Percentiles rank a stretch among this genome's conserved stretches.
phyloP scores from a whole-genome alignment of 352 stramenopile genomes.

The Globisporangium recalcitrans region DNA sequence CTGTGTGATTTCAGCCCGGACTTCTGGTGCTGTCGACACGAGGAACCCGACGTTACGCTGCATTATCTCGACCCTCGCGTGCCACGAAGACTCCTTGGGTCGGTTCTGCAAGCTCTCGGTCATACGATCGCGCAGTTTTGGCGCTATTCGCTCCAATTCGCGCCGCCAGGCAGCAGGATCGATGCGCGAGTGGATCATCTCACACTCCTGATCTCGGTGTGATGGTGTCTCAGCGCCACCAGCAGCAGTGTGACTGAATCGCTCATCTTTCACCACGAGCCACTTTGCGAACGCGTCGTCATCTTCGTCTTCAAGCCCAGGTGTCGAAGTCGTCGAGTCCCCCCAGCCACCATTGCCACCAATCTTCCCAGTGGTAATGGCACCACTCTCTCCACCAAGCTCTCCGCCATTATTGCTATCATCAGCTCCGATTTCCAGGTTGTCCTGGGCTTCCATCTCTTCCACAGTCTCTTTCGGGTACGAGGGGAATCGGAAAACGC shows the following conservation, averaged over 20 bases:
- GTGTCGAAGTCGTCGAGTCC: slow-evolving; percentile 30
- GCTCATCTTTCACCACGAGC: slow-evolving; percentile 37
- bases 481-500: slow-evolving; percentile 11
- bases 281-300: slow-evolving; percentile 35
- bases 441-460: slow-evolving; percentile 33
- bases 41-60: slow-evolving; percentile 22
- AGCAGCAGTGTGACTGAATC: neutral
- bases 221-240: neutral
- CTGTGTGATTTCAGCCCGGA: slow-evolving; percentile 18
- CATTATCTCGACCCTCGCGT: slow-evolving; percentile 24
- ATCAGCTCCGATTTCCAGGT: slow-evolving; percentile 38
- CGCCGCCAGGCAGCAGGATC: slow-evolving; percentile 34
- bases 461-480: slow-evolving; percentile 46
- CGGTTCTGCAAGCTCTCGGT: slow-evolving; percentile 18
- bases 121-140: slow-evolving; percentile 28
- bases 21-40: slow-evolving; percentile 9
- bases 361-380: neutral
- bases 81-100: slow-evolving; percentile 24
- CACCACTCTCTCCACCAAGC: neutral
- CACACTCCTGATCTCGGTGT: slow-evolving; percentile 11
- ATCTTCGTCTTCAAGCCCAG: slow-evolving; percentile 19
- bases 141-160: slow-evolving; percentile 32
- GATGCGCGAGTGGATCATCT: slow-evolving; percentile 40
- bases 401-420: slow-evolving; percentile 16
- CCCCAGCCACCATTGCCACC: slow-evolving; percentile 15